A percentile compares a stretch with the other conserved stretches of the same genome.
phyloP scores from a whole-genome alignment of 2,329 filamentous ascomycete genomes.

The Fusarium verticillioides region DNA sequence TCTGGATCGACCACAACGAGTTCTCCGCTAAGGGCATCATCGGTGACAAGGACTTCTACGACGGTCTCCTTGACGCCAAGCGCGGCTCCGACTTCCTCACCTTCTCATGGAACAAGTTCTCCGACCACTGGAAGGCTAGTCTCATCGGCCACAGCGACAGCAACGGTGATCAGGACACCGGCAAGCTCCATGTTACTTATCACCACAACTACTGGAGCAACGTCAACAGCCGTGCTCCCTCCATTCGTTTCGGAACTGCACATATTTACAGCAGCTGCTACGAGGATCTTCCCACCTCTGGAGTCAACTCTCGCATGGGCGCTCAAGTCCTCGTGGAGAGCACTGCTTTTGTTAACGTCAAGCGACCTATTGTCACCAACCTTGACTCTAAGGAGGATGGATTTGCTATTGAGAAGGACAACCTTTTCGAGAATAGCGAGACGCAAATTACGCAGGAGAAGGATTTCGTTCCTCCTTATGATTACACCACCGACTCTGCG shows the following conservation, averaged over 20 bases:
- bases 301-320: slow-evolving; percentile 64
- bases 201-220: slow-evolving; percentile 66
- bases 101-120: slow-evolving; percentile 44
- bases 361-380: slow-evolving; percentile 53
- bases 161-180: slow-evolving; percentile 62
- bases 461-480: slow-evolving; percentile 50
- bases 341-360: slow-evolving; percentile 58
- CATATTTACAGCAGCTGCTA: slow-evolving; percentile 68
- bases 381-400: slow-evolving; percentile 59
- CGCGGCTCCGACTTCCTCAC: slow-evolving; percentile 66
- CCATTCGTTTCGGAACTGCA: slow-evolving; percentile 67
- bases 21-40: slow-evolving; percentile 60
- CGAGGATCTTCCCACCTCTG: slow-evolving; percentile 55
- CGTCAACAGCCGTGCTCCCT: slow-evolving; percentile 61
- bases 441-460: slow-evolving; percentile 50
- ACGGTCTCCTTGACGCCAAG: slow-evolving; percentile 68
- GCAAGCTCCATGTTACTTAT: slow-evolving; percentile 66
- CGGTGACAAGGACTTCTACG: slow-evolving; percentile 70
- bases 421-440: slow-evolving; percentile 55
- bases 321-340: slow-evolving; percentile 65
- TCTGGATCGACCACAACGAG: slow-evolving; percentile 70
- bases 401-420: slow-evolving; percentile 56
- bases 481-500: slow-evolving; percentile 45
- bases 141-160: slow-evolving; percentile 68
- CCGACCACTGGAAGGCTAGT: slow-evolving; percentile 68